phyloP scores from a whole-genome alignment of 768 basidiomycete genomes.

The Trametes punicea region DNA sequence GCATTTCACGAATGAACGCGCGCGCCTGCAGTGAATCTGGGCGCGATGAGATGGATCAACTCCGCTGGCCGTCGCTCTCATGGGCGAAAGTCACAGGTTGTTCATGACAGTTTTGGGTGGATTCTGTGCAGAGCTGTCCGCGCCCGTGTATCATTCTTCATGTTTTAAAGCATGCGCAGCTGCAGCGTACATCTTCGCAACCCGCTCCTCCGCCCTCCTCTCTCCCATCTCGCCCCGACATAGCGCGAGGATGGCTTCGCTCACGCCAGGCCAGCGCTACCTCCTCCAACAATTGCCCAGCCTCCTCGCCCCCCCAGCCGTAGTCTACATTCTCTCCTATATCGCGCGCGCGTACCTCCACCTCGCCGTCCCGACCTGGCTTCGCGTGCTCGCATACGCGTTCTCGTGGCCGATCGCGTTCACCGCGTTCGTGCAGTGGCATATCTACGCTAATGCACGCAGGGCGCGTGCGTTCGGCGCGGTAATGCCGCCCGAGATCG shows the following conservation, averaged over 20 bases:
- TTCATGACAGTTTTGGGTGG: too few species aligned
- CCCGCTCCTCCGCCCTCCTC: not conserved
- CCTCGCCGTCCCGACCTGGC: constrained; percentile 8
- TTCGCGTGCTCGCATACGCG: constrained; percentile 10
- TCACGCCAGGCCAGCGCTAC: constrained; percentile 17
- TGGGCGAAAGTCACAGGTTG: too few species aligned
- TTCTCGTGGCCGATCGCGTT: constrained; percentile 22
- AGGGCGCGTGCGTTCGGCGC: constrained; percentile 17
- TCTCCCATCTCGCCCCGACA: not conserved
- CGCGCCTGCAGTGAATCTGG: too few species aligned
- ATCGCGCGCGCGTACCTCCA: constrained; percentile 9
- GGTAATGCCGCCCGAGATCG: constrained; percentile 13
- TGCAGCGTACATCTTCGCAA: too few species aligned
- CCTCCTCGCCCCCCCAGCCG: constrained; percentile 16
- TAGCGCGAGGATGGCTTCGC: not conserved
- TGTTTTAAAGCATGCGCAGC: too few species aligned
- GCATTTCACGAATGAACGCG: too few species aligned
- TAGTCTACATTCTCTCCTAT: constrained; percentile 8
- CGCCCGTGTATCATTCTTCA: too few species aligned
- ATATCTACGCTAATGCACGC: constrained; percentile 6
- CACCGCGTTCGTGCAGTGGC: constrained; percentile 6
- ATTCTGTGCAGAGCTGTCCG: too few species aligned
- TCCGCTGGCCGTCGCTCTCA: too few species aligned
- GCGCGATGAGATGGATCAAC: too few species aligned
- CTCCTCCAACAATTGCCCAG: constrained; percentile 24